These are phyloP conservation scores for Boletus speciosus DNA, from an alignment of 768 basidiomycete genomes.

Conservation along the genomic window DNA sequence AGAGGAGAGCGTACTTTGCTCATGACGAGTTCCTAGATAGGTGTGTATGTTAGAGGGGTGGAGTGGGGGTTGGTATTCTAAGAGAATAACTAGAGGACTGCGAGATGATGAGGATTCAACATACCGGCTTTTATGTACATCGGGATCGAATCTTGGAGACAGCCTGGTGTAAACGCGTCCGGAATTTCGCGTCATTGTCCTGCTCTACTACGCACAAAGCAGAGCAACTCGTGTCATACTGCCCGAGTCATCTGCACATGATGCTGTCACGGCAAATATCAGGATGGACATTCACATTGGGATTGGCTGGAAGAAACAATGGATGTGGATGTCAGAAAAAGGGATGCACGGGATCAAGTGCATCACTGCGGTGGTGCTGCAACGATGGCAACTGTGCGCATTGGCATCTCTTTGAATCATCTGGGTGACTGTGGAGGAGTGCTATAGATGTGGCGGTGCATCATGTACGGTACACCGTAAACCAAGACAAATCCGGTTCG, in stretches of 20 bases:
- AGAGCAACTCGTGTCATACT: neutral
- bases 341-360: neutral
- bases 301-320: neutral
- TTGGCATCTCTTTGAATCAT: neutral
- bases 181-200: neutral
- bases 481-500: neutral
- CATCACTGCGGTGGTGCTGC: no score
- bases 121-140: neutral
- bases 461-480: no score
- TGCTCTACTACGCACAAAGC: neutral
- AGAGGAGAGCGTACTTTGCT: neutral
- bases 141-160: neutral
- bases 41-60: neutral
- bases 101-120: neutral
- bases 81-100: neutral
- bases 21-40: neutral
- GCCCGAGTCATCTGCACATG: neutral
- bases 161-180: neutral
- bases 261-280: neutral
- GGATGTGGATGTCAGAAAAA: neutral
- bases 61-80: no score
- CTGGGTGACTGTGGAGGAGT: no score
- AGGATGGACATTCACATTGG: neutral
- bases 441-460: no score
- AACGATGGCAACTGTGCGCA: neutral